phyloP scores from a whole-genome alignment of 1,284 basidiomycete genomes.

The Trichosporon faecale region DNA sequence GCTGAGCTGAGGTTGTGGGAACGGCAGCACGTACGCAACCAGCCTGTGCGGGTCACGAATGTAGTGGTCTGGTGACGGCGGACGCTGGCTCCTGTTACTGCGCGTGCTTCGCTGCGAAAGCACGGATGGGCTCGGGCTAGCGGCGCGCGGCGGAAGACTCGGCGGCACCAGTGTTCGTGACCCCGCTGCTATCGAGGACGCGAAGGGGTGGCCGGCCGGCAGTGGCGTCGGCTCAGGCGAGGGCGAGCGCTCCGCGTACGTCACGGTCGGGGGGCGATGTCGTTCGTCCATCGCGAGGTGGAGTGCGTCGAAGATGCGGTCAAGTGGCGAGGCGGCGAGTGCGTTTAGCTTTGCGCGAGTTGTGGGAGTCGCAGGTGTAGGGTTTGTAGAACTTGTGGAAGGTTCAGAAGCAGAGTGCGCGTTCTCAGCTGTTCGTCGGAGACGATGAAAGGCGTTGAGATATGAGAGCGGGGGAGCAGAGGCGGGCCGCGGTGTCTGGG shows the following conservation, averaged over 20 bases:
- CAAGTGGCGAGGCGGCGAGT: background rate
- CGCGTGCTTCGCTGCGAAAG: background rate
- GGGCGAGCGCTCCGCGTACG: background rate
- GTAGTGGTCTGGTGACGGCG: slow-evolving; percentile 19
- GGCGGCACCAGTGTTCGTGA: background rate
- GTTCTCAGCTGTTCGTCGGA: background rate
- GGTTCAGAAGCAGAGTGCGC: background rate
- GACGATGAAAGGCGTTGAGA: too few relatives aligned
- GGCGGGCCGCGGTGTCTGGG: background rate
- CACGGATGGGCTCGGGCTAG: background rate
- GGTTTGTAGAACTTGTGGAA: background rate
- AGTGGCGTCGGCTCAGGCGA: background rate
- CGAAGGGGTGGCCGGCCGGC: background rate
- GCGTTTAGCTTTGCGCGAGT: background rate
- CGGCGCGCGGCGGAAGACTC: background rate
- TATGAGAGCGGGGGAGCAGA: background rate
- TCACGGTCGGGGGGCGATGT: background rate
- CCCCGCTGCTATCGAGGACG: background rate
- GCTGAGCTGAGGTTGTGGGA: slow-evolving; percentile 17
- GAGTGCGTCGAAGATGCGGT: background rate
- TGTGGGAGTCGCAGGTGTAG: background rate
- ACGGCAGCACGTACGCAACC: slow-evolving; percentile 27
- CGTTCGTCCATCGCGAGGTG: background rate
- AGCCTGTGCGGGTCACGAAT: slow-evolving; percentile 29
- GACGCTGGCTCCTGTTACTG: background rate